Evolutionary conservation across 106 monocot genomes (phyloP), one percentile per base, ranked within the genome.

Genomic region (Dactylorhiza incarnata): DNA sequence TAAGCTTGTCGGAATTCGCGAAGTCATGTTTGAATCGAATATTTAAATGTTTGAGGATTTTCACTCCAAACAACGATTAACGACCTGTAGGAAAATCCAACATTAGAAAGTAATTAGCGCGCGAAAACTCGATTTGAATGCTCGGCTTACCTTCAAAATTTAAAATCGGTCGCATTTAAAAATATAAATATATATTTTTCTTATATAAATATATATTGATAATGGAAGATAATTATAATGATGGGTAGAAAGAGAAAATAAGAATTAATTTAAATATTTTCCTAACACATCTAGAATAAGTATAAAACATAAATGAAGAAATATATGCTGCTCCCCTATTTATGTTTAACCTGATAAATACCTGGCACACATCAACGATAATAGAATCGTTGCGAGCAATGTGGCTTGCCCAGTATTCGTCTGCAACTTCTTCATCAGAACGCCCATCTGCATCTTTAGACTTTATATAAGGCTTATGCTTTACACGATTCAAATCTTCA

Each of bases 321-420:
- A 23, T 12, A 73, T 22, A 9, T 26, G 5, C 13, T 49, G 51
- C 23, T 62, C 24, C 62, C 20, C 23, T 2, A 62, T 44, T 68
- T 15, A 4, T 44, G 7, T 68, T 68, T 37, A 11, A 68, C 10
- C 3, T 44, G 67, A 68, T 68, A 84, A 84, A 74, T 54, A 99
- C 97, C 88, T 99, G 99, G 84, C 99, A 99, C 19, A 99, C 99
- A 85, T 99, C 99, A 88, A 99, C 99, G 78, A 99, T 99, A 68
- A 99, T 99, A 56, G 99, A 99, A 94, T 99, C 83, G 83, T 99
- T 99, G 72, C 97, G 83, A 72, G 97, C 91, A 86, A 99, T 91
- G 82, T 99, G 97, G 73, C 94, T 99, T 73, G 94, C 91, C 97
- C 97, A 99, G 73, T 94, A 89, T 71, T 99, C 97, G 88, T 99